These are phyloP conservation scores for Phytopythium sindhum DNA, from an alignment of 352 stramenopile genomes.

Conservation along the genomic window DNA sequence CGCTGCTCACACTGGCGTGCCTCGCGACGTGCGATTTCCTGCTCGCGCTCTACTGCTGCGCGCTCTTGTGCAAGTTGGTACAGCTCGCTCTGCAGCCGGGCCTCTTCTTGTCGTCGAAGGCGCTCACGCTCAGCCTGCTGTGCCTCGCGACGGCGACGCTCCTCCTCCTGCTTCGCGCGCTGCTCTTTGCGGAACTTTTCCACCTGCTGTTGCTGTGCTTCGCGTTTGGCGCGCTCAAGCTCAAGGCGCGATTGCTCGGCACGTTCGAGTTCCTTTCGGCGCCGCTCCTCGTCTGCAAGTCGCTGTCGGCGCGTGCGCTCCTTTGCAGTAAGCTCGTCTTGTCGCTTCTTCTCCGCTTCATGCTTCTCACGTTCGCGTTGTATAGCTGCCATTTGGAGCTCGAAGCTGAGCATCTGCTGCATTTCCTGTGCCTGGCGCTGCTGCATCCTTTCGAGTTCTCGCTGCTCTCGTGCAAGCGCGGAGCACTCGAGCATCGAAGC, in stretches of 20 bases:
- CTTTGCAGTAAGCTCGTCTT: slow-evolving; percentile 37
- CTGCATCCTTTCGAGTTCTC: slow-evolving; percentile 67
- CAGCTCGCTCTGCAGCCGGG: slow-evolving; percentile 43
- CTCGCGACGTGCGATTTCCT: slow-evolving; percentile 51
- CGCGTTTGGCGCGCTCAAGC: slow-evolving; percentile 32
- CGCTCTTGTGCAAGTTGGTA: slow-evolving; percentile 40
- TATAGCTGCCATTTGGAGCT: slow-evolving; percentile 58
- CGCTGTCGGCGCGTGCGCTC: slow-evolving; percentile 41
- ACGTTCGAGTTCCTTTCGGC: slow-evolving; percentile 50
- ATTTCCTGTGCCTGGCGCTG: slow-evolving; percentile 61
- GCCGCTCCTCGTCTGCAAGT: slow-evolving; percentile 47
- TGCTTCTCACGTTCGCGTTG: slow-evolving; percentile 48
- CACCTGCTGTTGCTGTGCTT: slow-evolving; percentile 39
- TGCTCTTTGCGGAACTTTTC: slow-evolving; percentile 46
- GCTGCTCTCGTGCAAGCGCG: slow-evolving; percentile 63
- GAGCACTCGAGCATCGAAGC: slow-evolving; percentile 32
- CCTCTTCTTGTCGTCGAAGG: slow-evolving; percentile 50
- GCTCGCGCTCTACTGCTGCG: slow-evolving; percentile 34
- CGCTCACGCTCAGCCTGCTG: slow-evolving; percentile 55
- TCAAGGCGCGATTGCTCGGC: slow-evolving; percentile 46
- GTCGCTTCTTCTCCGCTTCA: slow-evolving; percentile 42
- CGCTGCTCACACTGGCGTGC: slow-evolving; percentile 38
- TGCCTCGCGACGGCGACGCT: slow-evolving; percentile 35
- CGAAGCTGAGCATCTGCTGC: slow-evolving; percentile 69
- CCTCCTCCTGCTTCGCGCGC: slow-evolving; percentile 46